These are phyloP conservation scores for Eruca vesicaria DNA, from an alignment of 441 rosid genomes.

Conservation along the genomic window DNA sequence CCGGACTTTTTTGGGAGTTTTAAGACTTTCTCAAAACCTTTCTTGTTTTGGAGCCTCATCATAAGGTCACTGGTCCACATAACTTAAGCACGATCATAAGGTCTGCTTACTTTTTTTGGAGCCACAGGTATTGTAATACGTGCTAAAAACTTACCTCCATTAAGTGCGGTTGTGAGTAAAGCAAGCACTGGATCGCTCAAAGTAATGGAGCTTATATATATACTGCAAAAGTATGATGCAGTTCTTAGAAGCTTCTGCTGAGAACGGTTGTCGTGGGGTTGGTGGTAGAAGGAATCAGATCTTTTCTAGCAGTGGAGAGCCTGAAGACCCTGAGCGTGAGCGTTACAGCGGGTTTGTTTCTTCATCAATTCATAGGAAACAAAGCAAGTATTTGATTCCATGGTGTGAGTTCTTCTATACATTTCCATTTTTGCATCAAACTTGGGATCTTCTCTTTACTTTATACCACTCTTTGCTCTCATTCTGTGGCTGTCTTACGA, in stretches of 20 bases:
- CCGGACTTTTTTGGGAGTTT: too few species aligned
- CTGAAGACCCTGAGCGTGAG: too few species aligned
- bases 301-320: too few species aligned
- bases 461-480: neutral
- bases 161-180: too few species aligned
- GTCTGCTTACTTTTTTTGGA: too few species aligned
- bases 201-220: conserved; percentile 84
- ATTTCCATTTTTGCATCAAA: neutral
- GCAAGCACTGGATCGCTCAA: conserved; percentile 92
- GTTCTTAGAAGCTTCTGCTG: conserved; percentile 71
- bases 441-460: conserved; percentile 1
- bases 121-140: too few species aligned
- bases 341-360: conserved; percentile 94
- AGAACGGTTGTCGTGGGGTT: conserved; percentile 90
- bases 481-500: neutral
- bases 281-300: too few species aligned
- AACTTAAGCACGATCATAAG: too few species aligned
- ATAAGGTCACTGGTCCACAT: too few species aligned
- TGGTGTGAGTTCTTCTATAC: neutral
- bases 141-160: too few species aligned
- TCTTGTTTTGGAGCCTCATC: too few species aligned
- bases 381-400: conserved; percentile 25
- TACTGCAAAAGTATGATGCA: conserved; percentile 97
- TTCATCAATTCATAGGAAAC: conserved; percentile 71
- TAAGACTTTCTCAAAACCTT: too few species aligned